Evolutionary conservation across 2,329 filamentous ascomycete genomes (phyloP).

Genomic region (Penicillium sp.): DNA sequence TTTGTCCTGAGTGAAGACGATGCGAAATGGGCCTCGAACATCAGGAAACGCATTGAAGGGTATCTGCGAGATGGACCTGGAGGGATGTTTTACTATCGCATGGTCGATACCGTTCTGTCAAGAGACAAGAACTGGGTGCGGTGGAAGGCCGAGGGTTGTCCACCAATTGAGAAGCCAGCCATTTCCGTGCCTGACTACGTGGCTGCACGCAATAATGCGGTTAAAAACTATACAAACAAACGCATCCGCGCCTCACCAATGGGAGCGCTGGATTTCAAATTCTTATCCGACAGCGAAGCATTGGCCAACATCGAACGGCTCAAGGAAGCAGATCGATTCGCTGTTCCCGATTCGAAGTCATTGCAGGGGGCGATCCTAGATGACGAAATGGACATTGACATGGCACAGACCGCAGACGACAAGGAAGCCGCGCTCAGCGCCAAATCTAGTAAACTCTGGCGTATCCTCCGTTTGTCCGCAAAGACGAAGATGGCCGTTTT

Average conservation of each 20-base stretch:
- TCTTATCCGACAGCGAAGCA: conserved; percentile 67
- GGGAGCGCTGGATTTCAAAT: conserved; percentile 72
- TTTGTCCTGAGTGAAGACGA: conserved; percentile 79
- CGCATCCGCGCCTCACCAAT: conserved; percentile 66
- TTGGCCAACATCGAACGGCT: conserved; percentile 66
- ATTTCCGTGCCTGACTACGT: conserved; percentile 68
- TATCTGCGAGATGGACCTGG: conserved; percentile 79
- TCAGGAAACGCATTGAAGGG: conserved; percentile 73
- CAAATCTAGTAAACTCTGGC: conserved; percentile 88
- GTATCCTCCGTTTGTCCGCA: conserved; percentile 76
- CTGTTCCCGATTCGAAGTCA: conserved; percentile 65
- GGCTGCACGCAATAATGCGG: conserved; percentile 64
- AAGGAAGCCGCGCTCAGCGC: conserved; percentile 61
- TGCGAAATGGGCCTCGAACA: conserved; percentile 79
- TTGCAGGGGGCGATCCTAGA: conserved; percentile 73
- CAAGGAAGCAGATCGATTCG: conserved; percentile 62
- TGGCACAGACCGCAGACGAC: conserved; percentile 66
- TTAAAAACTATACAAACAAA: conserved; percentile 67
- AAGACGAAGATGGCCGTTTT: conserved; percentile 72
- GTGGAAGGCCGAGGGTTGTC: conserved; percentile 95
- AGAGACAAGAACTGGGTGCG: conserved; percentile 98
- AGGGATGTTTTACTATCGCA: conserved; percentile 90
- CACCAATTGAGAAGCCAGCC: conserved; percentile 74
- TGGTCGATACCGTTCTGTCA: conserved; percentile 93
- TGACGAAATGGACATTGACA: conserved; percentile 82